A percentile compares a stretch with the other conserved stretches of the same genome.
phyloP scores from a whole-genome alignment of 176 grass and related monocot genomes.

The Carex parvula region DNA sequence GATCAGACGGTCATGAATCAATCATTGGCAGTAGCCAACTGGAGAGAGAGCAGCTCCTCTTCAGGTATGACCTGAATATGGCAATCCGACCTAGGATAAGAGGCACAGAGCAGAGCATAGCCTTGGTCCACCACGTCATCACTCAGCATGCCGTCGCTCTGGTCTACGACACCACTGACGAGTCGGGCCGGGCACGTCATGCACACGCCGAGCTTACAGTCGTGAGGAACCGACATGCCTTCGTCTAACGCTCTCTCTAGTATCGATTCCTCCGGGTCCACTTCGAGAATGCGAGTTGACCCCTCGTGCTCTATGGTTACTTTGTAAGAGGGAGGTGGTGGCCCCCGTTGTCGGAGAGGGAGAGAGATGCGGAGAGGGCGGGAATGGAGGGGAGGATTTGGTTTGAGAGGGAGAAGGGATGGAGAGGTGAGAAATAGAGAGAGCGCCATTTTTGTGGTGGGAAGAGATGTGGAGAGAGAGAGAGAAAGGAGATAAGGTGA shows the following conservation, averaged over 20 bases:
- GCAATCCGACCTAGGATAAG: slow-evolving; percentile 91
- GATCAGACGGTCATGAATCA: slow-evolving; percentile 16
- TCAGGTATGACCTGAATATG: slow-evolving; percentile 85
- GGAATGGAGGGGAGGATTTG: background rate
- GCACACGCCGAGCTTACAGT: slow-evolving; percentile 98
- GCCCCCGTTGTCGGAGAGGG: background rate
- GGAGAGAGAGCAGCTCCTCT: slow-evolving; percentile 84
- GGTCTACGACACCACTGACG: slow-evolving; percentile 69
- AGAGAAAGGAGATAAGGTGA: background rate
- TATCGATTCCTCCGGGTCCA: slow-evolving; percentile 75
- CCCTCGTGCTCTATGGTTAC: slow-evolving; percentile 88
- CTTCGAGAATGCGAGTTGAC: slow-evolving; percentile 53
- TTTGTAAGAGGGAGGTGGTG: slow-evolving; percentile 44
- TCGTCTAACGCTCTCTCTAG: slow-evolving; percentile 78
- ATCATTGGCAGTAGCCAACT: slow-evolving; percentile 92
- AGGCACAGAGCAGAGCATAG: slow-evolving; percentile 67
- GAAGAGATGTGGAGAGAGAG: background rate
- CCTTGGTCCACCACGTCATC: slow-evolving; percentile 81
- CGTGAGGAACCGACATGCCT: slow-evolving; percentile 76
- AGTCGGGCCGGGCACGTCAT: slow-evolving; percentile 94
- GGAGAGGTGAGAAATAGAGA: slow-evolving; percentile 6
- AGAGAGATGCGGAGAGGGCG: background rate
- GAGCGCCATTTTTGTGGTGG: slow-evolving; percentile 2
- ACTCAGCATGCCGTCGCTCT: slow-evolving; percentile 97
- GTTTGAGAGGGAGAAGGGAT: background rate